Percentiles rank a stretch among this genome's conserved stretches.
Evolutionary conservation across 2,329 filamentous ascomycete genomes (phyloP).

Genomic region (Cadophora malorum): DNA sequence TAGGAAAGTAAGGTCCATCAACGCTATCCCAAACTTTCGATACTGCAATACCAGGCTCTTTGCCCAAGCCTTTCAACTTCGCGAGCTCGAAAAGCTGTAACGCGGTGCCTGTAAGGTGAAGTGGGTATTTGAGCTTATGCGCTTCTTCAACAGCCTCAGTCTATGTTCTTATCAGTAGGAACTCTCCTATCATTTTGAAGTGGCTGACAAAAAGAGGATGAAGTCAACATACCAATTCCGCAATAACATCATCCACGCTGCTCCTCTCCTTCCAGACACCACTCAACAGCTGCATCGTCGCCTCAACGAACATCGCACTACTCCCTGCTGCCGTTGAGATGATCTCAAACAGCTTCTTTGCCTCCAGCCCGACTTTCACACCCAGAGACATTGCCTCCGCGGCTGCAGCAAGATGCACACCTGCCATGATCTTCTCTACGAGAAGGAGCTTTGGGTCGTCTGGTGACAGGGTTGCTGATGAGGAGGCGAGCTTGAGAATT

Average conservation of each 20-base stretch:
- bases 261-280: slow-evolving; percentile 46
- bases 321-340: slow-evolving; percentile 50
- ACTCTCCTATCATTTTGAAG: not conserved
- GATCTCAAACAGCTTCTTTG: slow-evolving; percentile 54
- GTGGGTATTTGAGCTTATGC: slow-evolving; percentile 45
- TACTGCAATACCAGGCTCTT: slow-evolving; percentile 47
- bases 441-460: slow-evolving; percentile 50
- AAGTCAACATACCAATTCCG: slow-evolving; percentile 43
- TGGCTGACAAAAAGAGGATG: not conserved
- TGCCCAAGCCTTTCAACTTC: slow-evolving; percentile 44
- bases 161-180: slow-evolving; percentile 43
- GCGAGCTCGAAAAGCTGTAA: slow-evolving; percentile 48
- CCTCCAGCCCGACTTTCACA: slow-evolving; percentile 58
- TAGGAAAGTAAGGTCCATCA: slow-evolving; percentile 30
- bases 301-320: slow-evolving; percentile 50
- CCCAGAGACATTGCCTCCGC: slow-evolving; percentile 64
- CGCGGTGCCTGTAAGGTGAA: slow-evolving; percentile 46
- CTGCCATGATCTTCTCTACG: slow-evolving; percentile 63
- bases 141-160: slow-evolving; percentile 43
- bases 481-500: slow-evolving; percentile 34
- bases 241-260: slow-evolving; percentile 48
- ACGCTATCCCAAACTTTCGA: slow-evolving; percentile 49
- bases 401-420: slow-evolving; percentile 61
- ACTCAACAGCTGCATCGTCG: slow-evolving; percentile 47
- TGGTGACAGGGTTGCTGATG: slow-evolving; percentile 19